These are phyloP conservation scores for Sporothrix inflata DNA, from an alignment of 2,329 filamentous ascomycete species.

Conservation along the genomic window DNA sequence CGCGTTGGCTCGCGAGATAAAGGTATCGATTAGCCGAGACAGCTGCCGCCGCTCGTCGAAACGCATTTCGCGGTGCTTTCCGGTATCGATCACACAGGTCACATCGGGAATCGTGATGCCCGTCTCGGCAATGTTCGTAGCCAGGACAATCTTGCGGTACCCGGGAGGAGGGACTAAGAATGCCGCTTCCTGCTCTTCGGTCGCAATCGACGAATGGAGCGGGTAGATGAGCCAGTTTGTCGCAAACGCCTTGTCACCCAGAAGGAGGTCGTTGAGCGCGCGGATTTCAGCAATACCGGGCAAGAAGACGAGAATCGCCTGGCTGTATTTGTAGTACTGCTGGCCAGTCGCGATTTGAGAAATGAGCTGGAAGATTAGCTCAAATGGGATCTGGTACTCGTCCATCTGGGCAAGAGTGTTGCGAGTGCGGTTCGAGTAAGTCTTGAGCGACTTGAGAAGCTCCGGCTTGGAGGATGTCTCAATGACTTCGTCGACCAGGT, in stretches of 20 bases:
- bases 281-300: conserved; percentile 94
- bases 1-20: conserved; percentile 93
- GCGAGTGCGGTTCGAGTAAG: conserved; percentile 76
- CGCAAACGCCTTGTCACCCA: conserved; percentile 75
- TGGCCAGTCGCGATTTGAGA: conserved; percentile 72
- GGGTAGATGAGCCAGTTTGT: conserved; percentile 84
- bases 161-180: conserved; percentile 84
- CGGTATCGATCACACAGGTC: conserved; percentile 93
- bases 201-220: conserved; percentile 92
- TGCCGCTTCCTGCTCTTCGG: conserved; percentile 92
- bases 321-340: conserved; percentile 72
- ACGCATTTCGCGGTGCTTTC: conserved; percentile 96
- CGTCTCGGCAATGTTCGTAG: conserved; percentile 97
- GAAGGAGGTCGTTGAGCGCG: conserved; percentile 81
- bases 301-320: conserved; percentile 90
- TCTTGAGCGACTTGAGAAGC: conserved; percentile 65
- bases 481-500: conserved; percentile 55
- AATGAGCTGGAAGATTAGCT: conserved; percentile 80
- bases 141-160: conserved; percentile 87
- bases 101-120: conserved; percentile 98
- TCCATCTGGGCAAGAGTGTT: conserved; percentile 77
- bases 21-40: conserved; percentile 87
- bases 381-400: conserved; percentile 89
- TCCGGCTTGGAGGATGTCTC: conserved; percentile 58
- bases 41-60: conserved; percentile 93